phyloP scores from a whole-genome alignment of 495 filamentous ascomycete genomes.

The Aspergillus coremiiformis region DNA sequence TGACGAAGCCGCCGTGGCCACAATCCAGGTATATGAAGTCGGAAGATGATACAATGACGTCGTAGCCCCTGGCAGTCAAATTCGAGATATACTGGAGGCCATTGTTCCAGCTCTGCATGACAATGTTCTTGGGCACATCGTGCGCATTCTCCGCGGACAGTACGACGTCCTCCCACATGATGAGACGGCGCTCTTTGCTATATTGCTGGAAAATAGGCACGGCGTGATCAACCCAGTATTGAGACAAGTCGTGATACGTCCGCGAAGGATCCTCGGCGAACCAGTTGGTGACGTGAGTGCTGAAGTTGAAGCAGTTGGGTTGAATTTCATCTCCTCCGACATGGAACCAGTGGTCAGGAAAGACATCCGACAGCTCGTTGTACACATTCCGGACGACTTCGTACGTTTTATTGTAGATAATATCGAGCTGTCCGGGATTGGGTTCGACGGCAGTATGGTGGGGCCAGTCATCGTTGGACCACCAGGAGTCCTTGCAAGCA shows the following conservation, averaged over 20 bases:
- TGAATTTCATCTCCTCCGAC: conserved; percentile 50
- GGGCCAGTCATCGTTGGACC: conserved; percentile 47
- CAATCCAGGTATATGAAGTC: conserved; percentile 54
- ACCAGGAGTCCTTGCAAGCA: conserved; percentile 47
- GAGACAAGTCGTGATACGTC: conserved; percentile 44
- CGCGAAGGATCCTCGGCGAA: conserved; percentile 44
- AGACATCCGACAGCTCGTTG: conserved; percentile 44
- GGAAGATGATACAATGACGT: conserved; percentile 46
- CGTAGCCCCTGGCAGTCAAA: conserved; percentile 44
- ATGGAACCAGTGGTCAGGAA: conserved; percentile 49
- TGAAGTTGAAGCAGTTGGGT: conserved; percentile 48
- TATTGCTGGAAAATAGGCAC: conserved; percentile 44
- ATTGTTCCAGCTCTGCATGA: conserved; percentile 51
- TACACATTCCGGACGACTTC: conserved; percentile 46
- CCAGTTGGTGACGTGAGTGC: conserved; percentile 37
- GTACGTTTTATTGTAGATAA: conserved; percentile 48
- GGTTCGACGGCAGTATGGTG: conserved; percentile 50
- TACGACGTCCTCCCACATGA: conserved; percentile 53
- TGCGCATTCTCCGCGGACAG: conserved; percentile 35
- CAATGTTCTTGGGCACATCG: conserved; percentile 43
- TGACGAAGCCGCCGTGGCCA: conserved; percentile 46
- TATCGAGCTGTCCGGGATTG: conserved; percentile 50
- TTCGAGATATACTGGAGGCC: conserved; percentile 45
- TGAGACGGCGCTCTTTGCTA: conserved; percentile 34
- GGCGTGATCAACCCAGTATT: conserved; percentile 50